phyloP scores from a whole-genome alignment of 257 asterid species.

The Paulownia fortunei region DNA sequence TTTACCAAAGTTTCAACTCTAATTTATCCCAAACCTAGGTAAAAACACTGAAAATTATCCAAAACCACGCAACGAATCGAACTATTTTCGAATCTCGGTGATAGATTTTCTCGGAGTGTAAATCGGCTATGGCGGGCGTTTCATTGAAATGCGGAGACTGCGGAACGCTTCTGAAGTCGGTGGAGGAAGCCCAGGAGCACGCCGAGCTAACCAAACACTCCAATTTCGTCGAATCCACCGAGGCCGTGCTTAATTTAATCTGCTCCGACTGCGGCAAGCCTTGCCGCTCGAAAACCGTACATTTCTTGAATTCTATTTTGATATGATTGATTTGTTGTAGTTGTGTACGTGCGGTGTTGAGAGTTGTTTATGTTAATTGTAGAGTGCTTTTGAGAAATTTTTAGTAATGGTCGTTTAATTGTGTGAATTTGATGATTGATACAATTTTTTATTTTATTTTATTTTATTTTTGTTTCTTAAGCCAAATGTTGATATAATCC shows the following conservation, averaged over 20 bases:
- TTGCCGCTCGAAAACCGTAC: conserved; percentile 94
- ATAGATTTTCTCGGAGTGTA: not conserved
- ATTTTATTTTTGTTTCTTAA: too few species aligned
- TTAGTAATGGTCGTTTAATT: not conserved
- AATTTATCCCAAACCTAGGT: conserved; percentile 21
- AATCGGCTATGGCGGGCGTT: conserved; percentile 72
- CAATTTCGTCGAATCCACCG: conserved; percentile 85
- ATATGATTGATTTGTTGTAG: not conserved
- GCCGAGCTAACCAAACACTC: conserved; percentile 87
- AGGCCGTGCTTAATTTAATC: conserved; percentile 82
- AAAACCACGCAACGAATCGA: conserved; percentile 17
- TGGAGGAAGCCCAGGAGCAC: conserved; percentile 97
- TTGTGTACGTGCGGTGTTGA: not conserved
- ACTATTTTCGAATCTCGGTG: not conserved
- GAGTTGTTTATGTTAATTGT: not conserved
- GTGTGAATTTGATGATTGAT: not conserved
- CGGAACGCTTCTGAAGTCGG: conserved; percentile 83
- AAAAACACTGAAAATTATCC: not conserved
- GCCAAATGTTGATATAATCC: not conserved
- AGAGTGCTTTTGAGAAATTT: not conserved
- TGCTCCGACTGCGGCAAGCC: conserved; percentile 90
- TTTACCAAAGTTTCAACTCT: not conserved
- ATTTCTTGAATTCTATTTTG: not conserved
- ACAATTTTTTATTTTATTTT: too few species aligned
- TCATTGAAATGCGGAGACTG: conserved; percentile 95